Conservation (phyloP, 371 early-diverging fungal genomes). For the Lichtheimia ornata region DNA sequence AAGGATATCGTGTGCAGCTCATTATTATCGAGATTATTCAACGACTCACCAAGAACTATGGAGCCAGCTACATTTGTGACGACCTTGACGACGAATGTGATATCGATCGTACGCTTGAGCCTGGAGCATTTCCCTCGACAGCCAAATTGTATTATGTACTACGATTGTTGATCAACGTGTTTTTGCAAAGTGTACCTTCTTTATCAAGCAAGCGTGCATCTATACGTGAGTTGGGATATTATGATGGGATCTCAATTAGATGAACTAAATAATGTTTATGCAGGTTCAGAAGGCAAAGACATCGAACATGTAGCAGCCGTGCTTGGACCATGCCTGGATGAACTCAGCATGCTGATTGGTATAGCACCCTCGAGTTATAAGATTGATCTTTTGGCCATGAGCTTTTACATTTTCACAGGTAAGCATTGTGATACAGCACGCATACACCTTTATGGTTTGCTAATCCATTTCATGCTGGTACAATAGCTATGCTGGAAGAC, state of each 20-base stretch:
- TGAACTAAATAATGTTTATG: neutral
- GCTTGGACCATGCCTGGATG: constrained; percentile 44
- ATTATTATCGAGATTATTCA: constrained; percentile 51
- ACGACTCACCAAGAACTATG: constrained; percentile 45
- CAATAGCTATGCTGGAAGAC: constrained; percentile 29
- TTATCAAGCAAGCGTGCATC: constrained; percentile 33
- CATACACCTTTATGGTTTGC: neutral
- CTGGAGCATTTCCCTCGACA: constrained; percentile 45
- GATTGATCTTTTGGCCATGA: constrained; percentile 48
- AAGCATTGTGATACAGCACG: neutral
- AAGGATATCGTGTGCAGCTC: constrained; percentile 46
- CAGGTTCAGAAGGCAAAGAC: neutral
- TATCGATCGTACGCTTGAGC: constrained; percentile 36
- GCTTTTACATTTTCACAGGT: constrained; percentile 43
- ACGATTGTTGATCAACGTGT: constrained; percentile 49
- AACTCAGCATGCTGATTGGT: constrained; percentile 37
- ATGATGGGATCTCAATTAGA: neutral
- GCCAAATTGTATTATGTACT: constrained; percentile 50
- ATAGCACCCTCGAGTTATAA: constrained; percentile 44
- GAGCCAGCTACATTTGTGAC: constrained; percentile 36
- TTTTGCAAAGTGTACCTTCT: constrained; percentile 48
- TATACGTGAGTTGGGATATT: constrained; percentile 13
- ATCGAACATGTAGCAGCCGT: constrained; percentile 25
- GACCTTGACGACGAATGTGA: constrained; percentile 33
- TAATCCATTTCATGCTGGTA: neutral